Conservation (phyloP, 1,139 yeast species). For the Pichia sp. region DNA sequence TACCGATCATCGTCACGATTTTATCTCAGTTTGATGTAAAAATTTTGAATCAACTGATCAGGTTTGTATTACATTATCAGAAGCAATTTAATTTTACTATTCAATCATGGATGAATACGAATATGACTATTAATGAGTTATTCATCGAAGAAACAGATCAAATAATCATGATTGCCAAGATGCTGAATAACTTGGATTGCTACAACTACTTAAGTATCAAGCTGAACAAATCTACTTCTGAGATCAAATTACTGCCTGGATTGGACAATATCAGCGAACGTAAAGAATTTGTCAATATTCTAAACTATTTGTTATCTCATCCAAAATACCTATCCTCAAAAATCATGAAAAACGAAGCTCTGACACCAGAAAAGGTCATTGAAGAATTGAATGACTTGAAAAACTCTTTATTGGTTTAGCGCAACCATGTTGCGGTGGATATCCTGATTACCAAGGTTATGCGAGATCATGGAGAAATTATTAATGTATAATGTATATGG, state of each 20-base stretch:
- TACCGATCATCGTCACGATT: conserved; percentile 57
- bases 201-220: conserved; percentile 30
- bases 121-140: conserved; percentile 55
- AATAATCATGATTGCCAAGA: conserved; percentile 56
- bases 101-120: conserved; percentile 54
- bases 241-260: conserved; percentile 44
- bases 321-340: conserved; percentile 69
- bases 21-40: conserved; percentile 56
- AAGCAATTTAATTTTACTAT: conserved; percentile 60
- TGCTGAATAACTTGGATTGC: conserved; percentile 43
- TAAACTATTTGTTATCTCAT: conserved; percentile 71
- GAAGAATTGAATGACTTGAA: conserved; percentile 50
- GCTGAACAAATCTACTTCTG: conserved; percentile 16
- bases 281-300: conserved; percentile 45
- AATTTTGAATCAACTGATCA: conserved; percentile 56
- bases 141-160: conserved; percentile 74
- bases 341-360: conserved; percentile 4
- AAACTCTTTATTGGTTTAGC: conserved; percentile 28
- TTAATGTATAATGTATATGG: too few species aligned
- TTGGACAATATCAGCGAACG: conserved; percentile 51
- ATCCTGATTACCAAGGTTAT: too few species aligned
- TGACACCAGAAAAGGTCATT: conserved; percentile 36
- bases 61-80: conserved; percentile 55
- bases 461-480: too few species aligned
- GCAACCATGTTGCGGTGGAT: neutral